Conservation (phyloP, 2,329 filamentous ascomycete species). For the Calonectria honghensis region DNA sequence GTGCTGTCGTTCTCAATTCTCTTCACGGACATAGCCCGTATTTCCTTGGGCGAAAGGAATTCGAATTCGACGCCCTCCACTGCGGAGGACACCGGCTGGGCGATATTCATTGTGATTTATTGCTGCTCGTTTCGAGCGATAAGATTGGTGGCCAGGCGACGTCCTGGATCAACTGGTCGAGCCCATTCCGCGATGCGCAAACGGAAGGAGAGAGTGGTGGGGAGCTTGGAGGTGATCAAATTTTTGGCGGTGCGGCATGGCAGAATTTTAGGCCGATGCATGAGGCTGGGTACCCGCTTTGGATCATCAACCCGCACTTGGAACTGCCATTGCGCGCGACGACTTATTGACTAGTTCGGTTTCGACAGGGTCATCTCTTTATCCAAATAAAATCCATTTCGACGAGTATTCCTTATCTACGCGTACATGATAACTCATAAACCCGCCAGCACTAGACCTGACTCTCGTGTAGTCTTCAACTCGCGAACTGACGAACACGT, state of each 20-base stretch:
- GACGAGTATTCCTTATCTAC: background rate
- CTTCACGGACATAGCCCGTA: slow-evolving; percentile 92
- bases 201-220: slow-evolving; percentile 50
- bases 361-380: background rate
- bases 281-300: slow-evolving; percentile 22
- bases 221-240: slow-evolving; percentile 54
- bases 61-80: slow-evolving; percentile 93
- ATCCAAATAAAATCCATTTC: background rate
- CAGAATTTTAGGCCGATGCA: slow-evolving; percentile 61
- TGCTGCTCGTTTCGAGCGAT: slow-evolving; percentile 44
- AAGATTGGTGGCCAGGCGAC: slow-evolving; percentile 50
- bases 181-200: slow-evolving; percentile 50
- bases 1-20: slow-evolving; percentile 94
- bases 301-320: slow-evolving; percentile 9
- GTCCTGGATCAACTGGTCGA: slow-evolving; percentile 49
- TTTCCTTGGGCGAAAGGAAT: slow-evolving; percentile 87
- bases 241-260: slow-evolving; percentile 68
- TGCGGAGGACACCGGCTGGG: slow-evolving; percentile 87
- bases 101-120: slow-evolving; percentile 76
- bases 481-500: background rate
- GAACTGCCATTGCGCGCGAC: background rate
- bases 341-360: background rate
- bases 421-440: background rate
- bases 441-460: background rate
- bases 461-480: background rate